Base-by-base conservation (phyloP, 495 filamentous ascomycete species). In the Symbiotaphrina buchneri region DNA sequence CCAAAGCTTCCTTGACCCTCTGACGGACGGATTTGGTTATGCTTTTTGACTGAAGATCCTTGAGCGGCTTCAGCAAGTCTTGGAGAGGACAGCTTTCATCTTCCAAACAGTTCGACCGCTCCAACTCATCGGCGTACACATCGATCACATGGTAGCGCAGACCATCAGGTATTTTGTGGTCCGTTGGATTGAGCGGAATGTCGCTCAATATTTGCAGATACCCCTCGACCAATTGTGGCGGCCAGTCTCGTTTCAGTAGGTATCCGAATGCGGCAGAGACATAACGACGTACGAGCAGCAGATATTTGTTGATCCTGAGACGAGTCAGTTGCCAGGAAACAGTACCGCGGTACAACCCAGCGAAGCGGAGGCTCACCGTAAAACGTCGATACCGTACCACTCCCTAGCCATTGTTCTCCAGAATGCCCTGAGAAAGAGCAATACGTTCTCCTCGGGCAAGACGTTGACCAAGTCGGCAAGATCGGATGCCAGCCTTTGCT, bases 401-500 rank as follows among this genome's bases (percentile, higher is more conserved):
- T 93, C 77, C 27, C 70, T 56, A 25, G 68, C 62, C 55, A 95
- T 78, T 28, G 78, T 94, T 31, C 67, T 66, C 82, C 84, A 99
- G 59, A 93, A 95, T 16, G 74, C 79, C 42, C 62, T 46, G 11
- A 78, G 49, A 53, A 74, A 85, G 2, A 57, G 56, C 5, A 82
- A 54, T 42, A 74, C 65, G 32, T 59, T 64, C 21, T 61, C 50
- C 8, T 58, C 46, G 16, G 69, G 68, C 20, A 92, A 61, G 10
- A 67, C 54, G 31, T 61, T 55, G 23, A 83, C 52, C 30, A 94
- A 70, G 19, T 55, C 55, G 30, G 87, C 77, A 29, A 95, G 74
- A 28, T 81, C 69, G 33, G 56, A 52, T 43, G 72, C 71, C 29
- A 95, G 74, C 20, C 65, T 68, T 62, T 92, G 85, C 59, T 94